A percentile compares a stretch with the other conserved stretches of the same genome.
Conservation (phyloP, 179 eudicot species). For the Camellia oleifera region DNA sequence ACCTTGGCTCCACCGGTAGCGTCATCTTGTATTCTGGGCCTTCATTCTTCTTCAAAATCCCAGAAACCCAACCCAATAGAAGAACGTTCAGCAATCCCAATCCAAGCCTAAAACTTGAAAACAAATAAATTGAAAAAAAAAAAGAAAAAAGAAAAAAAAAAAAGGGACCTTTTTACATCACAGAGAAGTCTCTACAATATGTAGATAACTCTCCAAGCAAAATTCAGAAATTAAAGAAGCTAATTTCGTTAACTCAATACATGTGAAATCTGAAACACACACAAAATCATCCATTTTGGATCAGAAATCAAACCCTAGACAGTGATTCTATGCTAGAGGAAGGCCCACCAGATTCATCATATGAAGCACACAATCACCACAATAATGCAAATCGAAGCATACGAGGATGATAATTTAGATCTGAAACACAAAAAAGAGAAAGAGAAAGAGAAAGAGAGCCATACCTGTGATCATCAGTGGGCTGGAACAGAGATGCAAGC, state of each 20-base stretch:
- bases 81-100: background rate
- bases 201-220: background rate
- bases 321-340: background rate
- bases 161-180: background rate
- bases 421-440: background rate
- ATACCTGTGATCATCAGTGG: no score
- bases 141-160: background rate
- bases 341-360: background rate
- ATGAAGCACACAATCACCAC: background rate
- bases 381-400: no score
- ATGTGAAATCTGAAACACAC: background rate
- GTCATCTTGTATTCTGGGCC: slow-evolving; percentile 79
- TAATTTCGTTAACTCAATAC: background rate
- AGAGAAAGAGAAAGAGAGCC: no score
- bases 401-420: background rate
- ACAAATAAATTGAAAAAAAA: no score
- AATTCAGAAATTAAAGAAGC: background rate
- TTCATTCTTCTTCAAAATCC: background rate
- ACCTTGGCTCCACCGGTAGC: slow-evolving; percentile 62
- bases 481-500: no score
- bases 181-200: background rate
- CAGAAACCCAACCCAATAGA: background rate
- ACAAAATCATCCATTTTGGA: background rate
- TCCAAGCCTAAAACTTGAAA: background rate
- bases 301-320: background rate